Evolutionary conservation across 1,139 yeast species (phyloP).

Genomic region (Candida dubliniensis): DNA sequence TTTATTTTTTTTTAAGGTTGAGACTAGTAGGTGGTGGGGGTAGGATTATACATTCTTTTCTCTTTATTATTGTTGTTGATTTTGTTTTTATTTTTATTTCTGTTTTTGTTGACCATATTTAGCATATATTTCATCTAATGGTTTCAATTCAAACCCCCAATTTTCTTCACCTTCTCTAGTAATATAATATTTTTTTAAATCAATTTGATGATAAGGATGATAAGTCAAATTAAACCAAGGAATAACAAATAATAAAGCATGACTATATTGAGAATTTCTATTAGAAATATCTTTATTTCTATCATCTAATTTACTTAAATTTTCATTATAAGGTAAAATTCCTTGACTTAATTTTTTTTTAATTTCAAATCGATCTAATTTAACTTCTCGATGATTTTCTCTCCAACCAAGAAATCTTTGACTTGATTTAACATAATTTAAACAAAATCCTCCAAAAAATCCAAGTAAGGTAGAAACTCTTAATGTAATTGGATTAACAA

Average conservation of each 20-base stretch:
- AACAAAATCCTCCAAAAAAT: conserved; percentile 66
- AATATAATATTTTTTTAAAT: conserved; percentile 67
- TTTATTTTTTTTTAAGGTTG: no score
- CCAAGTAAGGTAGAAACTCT: conserved; percentile 65
- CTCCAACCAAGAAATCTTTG: conserved; percentile 77
- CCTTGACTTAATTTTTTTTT: conserved; percentile 68
- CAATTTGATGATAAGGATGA: conserved; percentile 85
- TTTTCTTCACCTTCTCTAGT: conserved; percentile 55
- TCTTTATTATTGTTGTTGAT: no score
- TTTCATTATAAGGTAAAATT: conserved; percentile 63
- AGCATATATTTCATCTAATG: conserved; percentile 47
- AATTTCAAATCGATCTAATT: conserved; percentile 71
- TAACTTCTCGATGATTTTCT: conserved; percentile 73
- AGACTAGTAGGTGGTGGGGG: no score
- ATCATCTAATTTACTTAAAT: conserved; percentile 60
- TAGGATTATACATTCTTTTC: no score
- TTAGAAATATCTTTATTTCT: conserved; percentile 77
- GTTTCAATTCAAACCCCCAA: conserved; percentile 49
- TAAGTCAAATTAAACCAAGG: conserved; percentile 85
- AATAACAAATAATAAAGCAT: conserved; percentile 57
- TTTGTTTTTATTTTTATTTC: conserved; percentile 2
- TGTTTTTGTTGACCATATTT: conserved; percentile 43
- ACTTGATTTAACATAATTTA: conserved; percentile 64
- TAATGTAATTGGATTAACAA: conserved; percentile 57
- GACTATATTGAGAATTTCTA: conserved; percentile 77